Evolutionary conservation across 176 grass and related monocot genomes (phyloP).

Genomic region (Hordeum marinum): DNA sequence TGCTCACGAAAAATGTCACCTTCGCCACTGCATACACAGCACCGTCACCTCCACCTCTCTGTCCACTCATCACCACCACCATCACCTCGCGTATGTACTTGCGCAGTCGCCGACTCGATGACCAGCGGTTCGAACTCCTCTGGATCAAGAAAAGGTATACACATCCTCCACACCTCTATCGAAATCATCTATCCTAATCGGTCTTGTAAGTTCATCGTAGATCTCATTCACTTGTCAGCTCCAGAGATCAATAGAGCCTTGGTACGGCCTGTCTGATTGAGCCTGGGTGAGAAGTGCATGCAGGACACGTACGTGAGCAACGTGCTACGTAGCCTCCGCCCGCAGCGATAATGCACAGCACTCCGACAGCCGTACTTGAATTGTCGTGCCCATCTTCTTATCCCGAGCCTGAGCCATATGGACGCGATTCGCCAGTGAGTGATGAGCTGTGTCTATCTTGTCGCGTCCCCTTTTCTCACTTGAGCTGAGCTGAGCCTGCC

Average conservation of each 20-base stretch:
- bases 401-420: background rate
- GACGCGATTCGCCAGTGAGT: background rate
- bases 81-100: too few relatives aligned
- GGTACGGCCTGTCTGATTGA: background rate
- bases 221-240: slow-evolving; percentile 3
- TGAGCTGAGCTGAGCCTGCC: background rate
- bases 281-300: background rate
- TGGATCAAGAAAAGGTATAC: too few relatives aligned
- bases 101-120: too few relatives aligned
- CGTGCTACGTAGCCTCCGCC: background rate
- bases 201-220: too few relatives aligned
- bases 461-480: background rate
- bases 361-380: background rate
- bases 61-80: too few relatives aligned
- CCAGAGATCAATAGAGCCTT: background rate
- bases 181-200: too few relatives aligned
- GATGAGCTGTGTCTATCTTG: slow-evolving; percentile 1
- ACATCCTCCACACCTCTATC: too few relatives aligned
- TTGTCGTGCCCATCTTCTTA: background rate
- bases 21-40: too few relatives aligned
- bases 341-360: background rate
- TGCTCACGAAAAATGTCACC: too few relatives aligned
- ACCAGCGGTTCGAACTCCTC: too few relatives aligned
- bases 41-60: too few relatives aligned
- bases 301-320: background rate